phyloP scores from a whole-genome alignment of 495 filamentous ascomycete species.

The Aspergillus bertholletiae region DNA sequence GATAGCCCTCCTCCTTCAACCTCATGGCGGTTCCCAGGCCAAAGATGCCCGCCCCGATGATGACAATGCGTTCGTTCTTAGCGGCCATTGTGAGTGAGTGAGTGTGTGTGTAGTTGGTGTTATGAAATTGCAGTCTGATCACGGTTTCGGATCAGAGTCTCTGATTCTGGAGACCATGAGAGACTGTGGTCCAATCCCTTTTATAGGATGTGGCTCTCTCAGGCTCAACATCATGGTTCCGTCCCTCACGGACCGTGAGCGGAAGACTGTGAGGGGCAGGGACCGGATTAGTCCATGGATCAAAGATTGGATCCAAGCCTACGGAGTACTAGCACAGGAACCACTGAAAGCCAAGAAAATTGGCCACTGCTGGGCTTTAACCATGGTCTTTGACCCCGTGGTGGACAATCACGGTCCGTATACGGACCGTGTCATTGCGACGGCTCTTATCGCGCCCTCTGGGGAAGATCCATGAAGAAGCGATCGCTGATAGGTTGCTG shows the following conservation, averaged over 20 bases:
- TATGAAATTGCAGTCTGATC: background rate
- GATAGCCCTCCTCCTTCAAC: constrained; percentile 49
- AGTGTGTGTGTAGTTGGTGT: constrained; percentile 1
- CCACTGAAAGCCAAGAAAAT: background rate
- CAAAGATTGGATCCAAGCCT: background rate
- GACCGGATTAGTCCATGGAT: background rate
- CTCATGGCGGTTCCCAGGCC: constrained; percentile 60
- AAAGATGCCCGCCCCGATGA: constrained; percentile 70
- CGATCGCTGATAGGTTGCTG: background rate
- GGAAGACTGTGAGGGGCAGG: background rate
- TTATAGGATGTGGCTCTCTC: background rate
- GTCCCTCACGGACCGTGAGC: background rate
- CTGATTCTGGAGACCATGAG: background rate
- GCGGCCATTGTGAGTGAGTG: too few relatives aligned
- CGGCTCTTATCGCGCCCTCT: background rate
- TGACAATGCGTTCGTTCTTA: constrained; percentile 48
- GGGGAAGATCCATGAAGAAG: background rate
- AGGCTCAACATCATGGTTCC: background rate
- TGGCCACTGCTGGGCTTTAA: background rate
- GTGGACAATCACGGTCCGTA: background rate
- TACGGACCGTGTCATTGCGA: background rate
- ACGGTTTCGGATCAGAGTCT: background rate
- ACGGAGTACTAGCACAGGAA: background rate
- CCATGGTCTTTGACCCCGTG: background rate
- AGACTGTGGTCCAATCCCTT: background rate